Evolutionary conservation across 2,329 filamentous ascomycete genomes (phyloP), one percentile per base, ranked within the genome.

Genomic region (Xylariomycetidae sp.): DNA sequence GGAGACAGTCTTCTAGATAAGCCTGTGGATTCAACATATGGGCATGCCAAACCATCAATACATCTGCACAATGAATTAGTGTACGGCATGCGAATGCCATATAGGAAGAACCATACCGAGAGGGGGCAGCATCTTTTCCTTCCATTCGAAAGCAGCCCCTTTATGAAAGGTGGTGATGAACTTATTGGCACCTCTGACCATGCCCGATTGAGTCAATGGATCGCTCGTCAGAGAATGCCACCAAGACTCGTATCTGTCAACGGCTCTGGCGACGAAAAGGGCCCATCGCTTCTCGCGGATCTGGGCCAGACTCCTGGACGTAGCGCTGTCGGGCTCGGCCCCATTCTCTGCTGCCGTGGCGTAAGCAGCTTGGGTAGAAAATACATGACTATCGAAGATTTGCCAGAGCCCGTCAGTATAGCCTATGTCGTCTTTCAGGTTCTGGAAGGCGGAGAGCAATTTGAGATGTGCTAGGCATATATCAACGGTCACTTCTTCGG

Each of bases 11-110:
- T 49, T 89, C 83, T 4, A 88, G 70, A 51, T 80, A 89, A n/a
- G 64, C 66, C 25, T 81, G 68, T 0, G 85, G 85, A 46, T 88
- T 89, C 3, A 90, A 72, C 75, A 86, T 82, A 50, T 86, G 85
- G 0, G 82, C 66, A 56, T 90, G 85, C 80, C 82, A 85, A 0
- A 89, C 79, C 81, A 89, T 85, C 14, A 88, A 58, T 1, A 89
- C 75, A 58, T 89, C 85, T 69, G 56, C 14, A 17, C 11, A 20
- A 3, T n/a, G 10, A 12, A 25, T 55, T 12, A 61, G 56, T 23
- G 46, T 48, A 34, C 49, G 18, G 23, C 29, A 20, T 25, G 22
- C 22, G 16, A 46, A 26, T 20, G 25, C 40, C 18, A 19, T n/a
- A 13, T 19, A 17, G 16, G 20, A 30, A 30, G 5, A 23, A 39